These are phyloP conservation scores for Straminergon stramineum DNA, from an alignment of 225 moss, liverwort and hornwort species.

Conservation along the genomic window DNA sequence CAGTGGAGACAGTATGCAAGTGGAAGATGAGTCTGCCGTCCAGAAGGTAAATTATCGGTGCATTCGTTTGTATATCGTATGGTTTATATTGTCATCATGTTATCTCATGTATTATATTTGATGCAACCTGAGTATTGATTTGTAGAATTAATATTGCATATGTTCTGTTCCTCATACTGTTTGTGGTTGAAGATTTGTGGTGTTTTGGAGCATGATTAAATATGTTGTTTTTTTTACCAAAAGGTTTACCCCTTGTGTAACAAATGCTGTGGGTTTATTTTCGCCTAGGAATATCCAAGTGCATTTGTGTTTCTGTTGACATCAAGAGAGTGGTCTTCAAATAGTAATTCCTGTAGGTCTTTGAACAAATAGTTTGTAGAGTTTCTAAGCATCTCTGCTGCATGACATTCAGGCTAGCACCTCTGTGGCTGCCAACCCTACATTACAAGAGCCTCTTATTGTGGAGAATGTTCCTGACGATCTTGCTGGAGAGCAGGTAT, in stretches of 20 bases:
- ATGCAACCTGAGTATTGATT: neutral
- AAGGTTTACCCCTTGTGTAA: neutral
- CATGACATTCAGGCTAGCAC: constrained; percentile 18
- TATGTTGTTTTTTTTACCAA: neutral
- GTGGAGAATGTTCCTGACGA: constrained; percentile 74
- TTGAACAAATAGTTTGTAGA: neutral
- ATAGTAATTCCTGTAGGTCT: neutral
- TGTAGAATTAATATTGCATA: neutral
- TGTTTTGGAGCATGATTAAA: neutral
- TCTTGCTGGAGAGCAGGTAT: constrained; percentile 90
- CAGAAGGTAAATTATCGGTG: constrained; percentile 16
- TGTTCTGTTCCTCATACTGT: neutral
- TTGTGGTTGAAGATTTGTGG: neutral
- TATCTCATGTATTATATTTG: neutral
- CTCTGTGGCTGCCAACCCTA: constrained; percentile 28
- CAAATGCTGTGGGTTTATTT: neutral
- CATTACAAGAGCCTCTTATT: constrained; percentile 57
- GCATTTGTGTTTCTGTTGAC: neutral
- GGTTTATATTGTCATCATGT: neutral
- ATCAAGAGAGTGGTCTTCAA: neutral
- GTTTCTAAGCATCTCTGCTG: constrained; percentile 7
- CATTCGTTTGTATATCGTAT: neutral
- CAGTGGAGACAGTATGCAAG: constrained; percentile 26
- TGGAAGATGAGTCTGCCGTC: constrained; percentile 16
- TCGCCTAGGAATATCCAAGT: neutral